A percentile compares a stretch with the other conserved stretches of the same genome.
These are phyloP conservation scores for Astrothelium macrocarpum DNA, from an alignment of 495 filamentous ascomycete species.

Conservation along the genomic window DNA sequence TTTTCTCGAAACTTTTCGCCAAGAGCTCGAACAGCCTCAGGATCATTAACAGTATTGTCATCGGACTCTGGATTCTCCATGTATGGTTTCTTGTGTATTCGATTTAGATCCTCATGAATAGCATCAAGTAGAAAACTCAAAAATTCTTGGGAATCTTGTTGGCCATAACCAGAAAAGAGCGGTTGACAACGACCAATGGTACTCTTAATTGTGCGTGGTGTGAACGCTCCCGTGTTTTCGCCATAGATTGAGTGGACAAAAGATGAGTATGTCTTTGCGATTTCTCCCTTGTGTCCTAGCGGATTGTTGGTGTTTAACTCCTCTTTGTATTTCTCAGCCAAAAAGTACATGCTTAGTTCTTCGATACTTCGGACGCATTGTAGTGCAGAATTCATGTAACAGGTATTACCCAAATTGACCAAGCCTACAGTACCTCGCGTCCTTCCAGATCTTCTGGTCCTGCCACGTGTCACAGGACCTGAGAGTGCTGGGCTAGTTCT, in stretches of 20 bases:
- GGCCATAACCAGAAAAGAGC: conserved; percentile 85
- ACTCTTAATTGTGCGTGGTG: conserved; percentile 68
- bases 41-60: conserved; percentile 86
- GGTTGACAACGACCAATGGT: conserved; percentile 70
- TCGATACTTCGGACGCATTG: conserved; percentile 88
- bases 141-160: conserved; percentile 97
- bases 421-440: conserved; percentile 68
- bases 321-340: conserved; percentile 57
- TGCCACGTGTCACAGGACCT: conserved; percentile 52
- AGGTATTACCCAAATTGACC: conserved; percentile 88
- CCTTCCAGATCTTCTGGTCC: conserved; percentile 53
- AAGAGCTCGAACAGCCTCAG: conserved; percentile 64
- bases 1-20: conserved; percentile 82
- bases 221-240: conserved; percentile 49
- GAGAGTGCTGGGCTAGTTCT: conserved; percentile 53
- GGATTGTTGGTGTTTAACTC: conserved; percentile 81
- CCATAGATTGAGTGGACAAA: conserved; percentile 67
- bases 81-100: conserved; percentile 91
- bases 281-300: conserved; percentile 69
- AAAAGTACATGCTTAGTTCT: conserved; percentile 84
- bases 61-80: conserved; percentile 97
- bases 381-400: conserved; percentile 96
- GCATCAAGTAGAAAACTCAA: conserved; percentile 93
- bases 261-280: conserved; percentile 69
- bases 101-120: conserved; percentile 87